Percentiles rank a stretch among this genome's conserved stretches.
phyloP scores from a whole-genome alignment of 2,329 filamentous ascomycete genomes.

The Talaromyces pinophilus region DNA sequence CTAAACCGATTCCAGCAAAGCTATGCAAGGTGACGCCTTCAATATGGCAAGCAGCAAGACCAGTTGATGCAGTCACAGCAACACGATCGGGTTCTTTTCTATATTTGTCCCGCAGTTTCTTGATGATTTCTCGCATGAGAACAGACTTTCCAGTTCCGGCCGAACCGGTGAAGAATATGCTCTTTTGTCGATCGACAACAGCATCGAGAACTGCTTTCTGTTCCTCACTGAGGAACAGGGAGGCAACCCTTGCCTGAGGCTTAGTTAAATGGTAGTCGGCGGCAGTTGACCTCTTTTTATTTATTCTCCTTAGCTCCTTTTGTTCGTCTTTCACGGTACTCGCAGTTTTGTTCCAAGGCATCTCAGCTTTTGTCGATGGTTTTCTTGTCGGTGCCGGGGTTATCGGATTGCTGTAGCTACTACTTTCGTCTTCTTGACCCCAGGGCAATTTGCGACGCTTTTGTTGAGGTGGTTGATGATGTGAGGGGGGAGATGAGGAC shows the following conservation, averaged over 20 bases:
- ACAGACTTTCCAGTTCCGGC: slow-evolving; percentile 97
- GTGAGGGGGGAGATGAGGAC: slow-evolving; percentile 61
- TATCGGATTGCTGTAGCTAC: slow-evolving; percentile 33
- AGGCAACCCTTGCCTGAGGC: slow-evolving; percentile 45
- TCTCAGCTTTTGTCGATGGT: slow-evolving; percentile 46
- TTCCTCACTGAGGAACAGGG: slow-evolving; percentile 78
- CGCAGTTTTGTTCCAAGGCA: slow-evolving; percentile 71
- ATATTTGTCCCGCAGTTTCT: slow-evolving; percentile 74
- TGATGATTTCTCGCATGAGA: slow-evolving; percentile 87
- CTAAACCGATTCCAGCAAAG: slow-evolving; percentile 91
- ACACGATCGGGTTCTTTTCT: slow-evolving; percentile 76
- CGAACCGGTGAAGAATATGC: slow-evolving; percentile 97
- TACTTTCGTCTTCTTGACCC: slow-evolving; percentile 38
- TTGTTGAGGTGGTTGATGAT: slow-evolving; percentile 38
- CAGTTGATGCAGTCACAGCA: slow-evolving; percentile 92
- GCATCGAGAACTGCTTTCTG: slow-evolving; percentile 81
- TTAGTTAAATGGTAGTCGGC: slow-evolving; percentile 43
- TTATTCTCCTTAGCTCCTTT: slow-evolving; percentile 68
- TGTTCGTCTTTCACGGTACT: slow-evolving; percentile 77
- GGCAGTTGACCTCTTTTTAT: slow-evolving; percentile 52
- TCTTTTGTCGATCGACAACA: slow-evolving; percentile 76
- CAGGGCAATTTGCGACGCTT: slow-evolving; percentile 71
- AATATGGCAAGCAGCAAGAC: slow-evolving; percentile 93
- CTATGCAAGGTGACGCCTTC: slow-evolving; percentile 94
- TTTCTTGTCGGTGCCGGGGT: slow-evolving; percentile 50